Base-by-base conservation (phyloP, 2,329 filamentous ascomycete species). In the Alternaria viburni region DNA sequence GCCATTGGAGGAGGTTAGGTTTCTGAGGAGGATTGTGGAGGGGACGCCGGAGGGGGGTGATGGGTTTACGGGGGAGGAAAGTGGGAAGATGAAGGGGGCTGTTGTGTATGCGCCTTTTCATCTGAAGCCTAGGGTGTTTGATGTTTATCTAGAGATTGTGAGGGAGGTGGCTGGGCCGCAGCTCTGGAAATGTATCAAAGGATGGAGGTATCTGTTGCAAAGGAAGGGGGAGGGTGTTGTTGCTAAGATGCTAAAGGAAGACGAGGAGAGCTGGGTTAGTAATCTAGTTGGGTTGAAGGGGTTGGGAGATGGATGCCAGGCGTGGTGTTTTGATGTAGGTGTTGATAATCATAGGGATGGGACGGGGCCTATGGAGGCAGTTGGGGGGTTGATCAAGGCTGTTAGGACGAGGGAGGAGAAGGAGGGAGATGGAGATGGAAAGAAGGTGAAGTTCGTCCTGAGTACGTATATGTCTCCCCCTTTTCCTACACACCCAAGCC, bases 31-130 rank as follows among this genome's bases (percentile, higher is more conserved):
- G 43, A 86, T 97, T 62, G 87, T 88, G 4, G 83, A 88, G 41
- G 90, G 90, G 12, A 76, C 81, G 60, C 86, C 89, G 0, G 87
- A 91, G 73, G 88, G 91, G 72, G 89, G 88, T 32, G 88, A 91
- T 78, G 74, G 75, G 2, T 63, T 81, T 43, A 23, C 89, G 57
- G 10, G 13, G 0, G 83, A 83, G 13, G 76, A 81, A 23, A 64
- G 59, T 0, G 81, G 90, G 19, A 89, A 57, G 26, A 58, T 92
- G 70, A 82, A 90, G 3, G 94, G 87, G 0, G 87, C 93, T 67
- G 86, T 97, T 5, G 89, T 93, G 1, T 97, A 93, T 92, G 93
- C 93, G n/a, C 94, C 94, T 0, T 77, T 97, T 52, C 87, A 91
- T 10, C 87, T 88, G 45, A 89, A 91, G 0, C 76, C 85, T 0